Evolutionary conservation across 306 rosid species (phyloP).

Genomic region (Inga laurina): DNA sequence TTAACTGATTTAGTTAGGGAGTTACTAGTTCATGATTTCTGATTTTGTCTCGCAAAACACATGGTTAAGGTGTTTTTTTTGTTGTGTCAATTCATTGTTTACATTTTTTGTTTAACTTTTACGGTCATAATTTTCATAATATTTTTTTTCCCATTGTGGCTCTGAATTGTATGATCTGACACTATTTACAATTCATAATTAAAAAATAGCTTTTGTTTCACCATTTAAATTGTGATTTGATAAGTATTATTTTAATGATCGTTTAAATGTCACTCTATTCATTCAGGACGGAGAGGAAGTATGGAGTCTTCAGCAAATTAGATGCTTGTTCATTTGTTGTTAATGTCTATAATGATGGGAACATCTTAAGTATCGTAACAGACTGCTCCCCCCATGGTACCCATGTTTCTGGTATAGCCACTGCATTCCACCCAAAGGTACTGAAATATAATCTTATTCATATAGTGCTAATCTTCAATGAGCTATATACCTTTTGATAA

Average conservation of each 20-base stretch:
- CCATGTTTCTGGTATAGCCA: slow-evolving; percentile 94
- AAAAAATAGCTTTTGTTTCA: not conserved
- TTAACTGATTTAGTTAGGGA: not conserved
- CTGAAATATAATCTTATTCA: slow-evolving; percentile 31
- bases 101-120: not conserved
- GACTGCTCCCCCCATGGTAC: slow-evolving; percentile 95
- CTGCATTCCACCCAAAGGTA: slow-evolving; percentile 97
- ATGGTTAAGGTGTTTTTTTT: not conserved
- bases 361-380: slow-evolving; percentile 83
- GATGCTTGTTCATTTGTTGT: slow-evolving; percentile 91
- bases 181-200: not conserved
- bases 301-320: slow-evolving; percentile 87
- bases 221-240: not conserved
- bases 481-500: slow-evolving; percentile 32
- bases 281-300: slow-evolving; percentile 78
- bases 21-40: not conserved
- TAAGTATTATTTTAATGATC: not conserved
- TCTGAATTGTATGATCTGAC: not conserved
- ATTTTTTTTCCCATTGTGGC: not conserved
- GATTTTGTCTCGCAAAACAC: not conserved
- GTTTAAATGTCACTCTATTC: slow-evolving; percentile 27
- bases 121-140: not conserved
- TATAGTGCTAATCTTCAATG: slow-evolving; percentile 8
- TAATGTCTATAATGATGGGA: slow-evolving; percentile 87
- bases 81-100: not conserved